phyloP scores from a whole-genome alignment of 805 yeast species.

The Saccharomycopsis sp. region DNA sequence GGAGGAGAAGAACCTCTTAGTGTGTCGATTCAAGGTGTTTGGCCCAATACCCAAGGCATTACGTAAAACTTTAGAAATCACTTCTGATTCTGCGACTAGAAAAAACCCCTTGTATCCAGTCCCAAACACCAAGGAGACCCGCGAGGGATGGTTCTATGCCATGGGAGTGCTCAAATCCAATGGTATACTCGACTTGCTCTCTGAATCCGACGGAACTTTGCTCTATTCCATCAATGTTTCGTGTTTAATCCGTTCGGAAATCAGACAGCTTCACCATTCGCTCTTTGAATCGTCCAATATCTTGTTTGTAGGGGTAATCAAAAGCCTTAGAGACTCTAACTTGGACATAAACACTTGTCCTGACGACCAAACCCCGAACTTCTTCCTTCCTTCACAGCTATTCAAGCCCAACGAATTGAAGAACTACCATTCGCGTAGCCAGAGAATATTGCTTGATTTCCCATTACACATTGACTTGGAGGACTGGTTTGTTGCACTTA shows the following conservation, averaged over 20 bases:
- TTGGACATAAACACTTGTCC: constrained; percentile 15
- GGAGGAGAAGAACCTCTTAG: constrained; percentile 40
- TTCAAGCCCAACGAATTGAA: constrained; percentile 14
- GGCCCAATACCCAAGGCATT: constrained; percentile 46
- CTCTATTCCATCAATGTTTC: constrained; percentile 54
- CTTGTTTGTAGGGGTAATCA: constrained; percentile 50
- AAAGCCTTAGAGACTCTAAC: constrained; percentile 40
- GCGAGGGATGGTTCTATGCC: constrained; percentile 65
- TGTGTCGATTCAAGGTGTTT: constrained; percentile 58
- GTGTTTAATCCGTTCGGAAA: constrained; percentile 49
- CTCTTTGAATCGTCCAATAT: constrained; percentile 53
- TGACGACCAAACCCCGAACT: constrained; percentile 7
- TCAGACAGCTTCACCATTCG: constrained; percentile 57
- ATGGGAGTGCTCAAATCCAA: constrained; percentile 64
- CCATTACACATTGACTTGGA: constrained; percentile 65
- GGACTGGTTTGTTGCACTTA: constrained; percentile 69
- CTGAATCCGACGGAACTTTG: constrained; percentile 58
- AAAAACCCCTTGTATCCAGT: constrained; percentile 14
- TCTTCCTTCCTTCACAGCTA: constrained; percentile 14
- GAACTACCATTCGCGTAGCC: constrained; percentile 10
- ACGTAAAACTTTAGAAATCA: constrained; percentile 10
- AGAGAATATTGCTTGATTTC: constrained; percentile 49
- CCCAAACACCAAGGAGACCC: constrained; percentile 10
- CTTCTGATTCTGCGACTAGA: constrained; percentile 2
- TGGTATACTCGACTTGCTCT: constrained; percentile 53